Evolutionary conservation across 2,329 filamentous ascomycete genomes (phyloP), one percentile per base, ranked within the genome.

Genomic region (Mariannaea sp.): DNA sequence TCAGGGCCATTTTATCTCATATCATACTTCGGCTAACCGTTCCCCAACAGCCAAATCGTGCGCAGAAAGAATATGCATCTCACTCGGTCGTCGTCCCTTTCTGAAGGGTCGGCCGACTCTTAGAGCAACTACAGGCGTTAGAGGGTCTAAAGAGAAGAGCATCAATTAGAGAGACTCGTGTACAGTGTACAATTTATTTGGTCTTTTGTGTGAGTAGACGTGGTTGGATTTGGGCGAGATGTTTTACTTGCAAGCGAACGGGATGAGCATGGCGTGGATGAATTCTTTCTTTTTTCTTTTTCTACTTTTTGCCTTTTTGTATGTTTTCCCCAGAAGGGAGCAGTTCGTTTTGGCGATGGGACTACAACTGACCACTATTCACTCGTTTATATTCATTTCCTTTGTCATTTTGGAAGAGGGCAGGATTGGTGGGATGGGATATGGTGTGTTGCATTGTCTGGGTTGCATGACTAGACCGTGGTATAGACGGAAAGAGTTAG

Each of bases 21-120:
- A n/a, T n/a, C 32, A 24, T 29, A 36, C 6, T 13, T 19, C 17
- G n/a, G 44, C 56, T 58, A 52, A 58, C 56, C n/a, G n/a, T n/a
- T 19, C 26, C 5, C n/a, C 19, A 10, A n/a, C 35, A 58, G 56
- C 32, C 53, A 55, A 16, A 55, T 58, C 24, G 56, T 58, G 9
- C 38, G 48, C 12, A 43, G 56, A 27, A 46, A 49, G 16, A 58
- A 58, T 20, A 30, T 58, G 7, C 56, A 55, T 22, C 48, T 55
- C 13, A 8, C 44, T 3, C 16, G 56, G 9, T 58, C 56, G n/a
- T 39, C 53, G n/a, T 58, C 56, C 2, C 38, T 46, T 30, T 58
- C 52, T 20, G 54, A 56, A 22, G 54, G 54, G 4, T 56, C 54
- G 6, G 49, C 44, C 16, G 53, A 56, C n/a, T 22, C 40, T 29